phyloP scores from a whole-genome alignment of 768 basidiomycete genomes.

The Stropharia rugosoannulata region DNA sequence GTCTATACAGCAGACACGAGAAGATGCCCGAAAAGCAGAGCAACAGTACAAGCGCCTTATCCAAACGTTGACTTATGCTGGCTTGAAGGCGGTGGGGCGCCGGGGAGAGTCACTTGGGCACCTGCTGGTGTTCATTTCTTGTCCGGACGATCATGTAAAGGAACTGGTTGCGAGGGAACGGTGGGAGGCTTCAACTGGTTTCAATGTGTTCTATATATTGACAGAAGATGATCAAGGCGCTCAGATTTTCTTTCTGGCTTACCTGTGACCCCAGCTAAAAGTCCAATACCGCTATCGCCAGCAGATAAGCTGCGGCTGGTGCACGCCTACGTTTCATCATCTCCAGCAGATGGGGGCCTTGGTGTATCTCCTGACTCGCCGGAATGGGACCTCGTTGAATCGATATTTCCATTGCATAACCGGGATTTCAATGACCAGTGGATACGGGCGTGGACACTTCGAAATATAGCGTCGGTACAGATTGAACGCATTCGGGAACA shows the following conservation, averaged over 20 bases:
- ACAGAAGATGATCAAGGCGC: slow-evolving; percentile 39
- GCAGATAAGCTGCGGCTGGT: slow-evolving; percentile 84
- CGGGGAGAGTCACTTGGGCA: slow-evolving; percentile 77
- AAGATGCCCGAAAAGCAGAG: slow-evolving; percentile 63
- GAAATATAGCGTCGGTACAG: slow-evolving; percentile 59
- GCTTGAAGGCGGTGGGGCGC: slow-evolving; percentile 70
- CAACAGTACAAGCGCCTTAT: slow-evolving; percentile 69
- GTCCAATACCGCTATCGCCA: slow-evolving; percentile 51
- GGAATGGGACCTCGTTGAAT: slow-evolving; percentile 80
- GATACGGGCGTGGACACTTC: slow-evolving; percentile 74
- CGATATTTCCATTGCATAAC: slow-evolving; percentile 84
- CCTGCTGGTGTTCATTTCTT: slow-evolving; percentile 73
- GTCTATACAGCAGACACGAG: slow-evolving; percentile 61
- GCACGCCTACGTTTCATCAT: slow-evolving; percentile 68
- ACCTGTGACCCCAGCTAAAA: slow-evolving; percentile 48
- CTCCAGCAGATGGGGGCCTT: slow-evolving; percentile 75
- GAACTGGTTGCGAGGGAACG: slow-evolving; percentile 72
- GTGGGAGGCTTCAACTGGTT: slow-evolving; percentile 37
- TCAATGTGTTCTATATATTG: neutral
- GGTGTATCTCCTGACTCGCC: slow-evolving; percentile 72
- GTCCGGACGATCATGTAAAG: slow-evolving; percentile 58
- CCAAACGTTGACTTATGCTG: slow-evolving; percentile 56
- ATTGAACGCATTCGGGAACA: slow-evolving; percentile 70
- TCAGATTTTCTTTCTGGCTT: slow-evolving; percentile 78
- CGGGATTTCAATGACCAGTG: slow-evolving; percentile 76